A percentile compares a stretch with the other conserved stretches of the same genome.
Evolutionary conservation across 176 grass and related monocot species (phyloP).

Genomic region (Oryza coarctata): DNA sequence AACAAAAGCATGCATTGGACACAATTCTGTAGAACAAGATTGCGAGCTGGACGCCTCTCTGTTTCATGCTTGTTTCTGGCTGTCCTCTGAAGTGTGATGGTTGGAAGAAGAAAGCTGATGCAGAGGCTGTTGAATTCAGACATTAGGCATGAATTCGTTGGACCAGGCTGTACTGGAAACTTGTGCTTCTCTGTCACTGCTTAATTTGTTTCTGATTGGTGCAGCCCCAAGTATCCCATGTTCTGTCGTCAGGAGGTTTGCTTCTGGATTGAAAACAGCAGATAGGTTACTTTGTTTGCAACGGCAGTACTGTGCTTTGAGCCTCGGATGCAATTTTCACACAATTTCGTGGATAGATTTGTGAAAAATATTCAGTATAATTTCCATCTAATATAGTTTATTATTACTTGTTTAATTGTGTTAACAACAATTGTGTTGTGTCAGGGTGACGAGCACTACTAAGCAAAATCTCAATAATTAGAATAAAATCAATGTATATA

Average conservation of each 20-base stretch:
- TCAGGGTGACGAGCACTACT: too few relatives aligned
- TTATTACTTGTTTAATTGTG: too few relatives aligned
- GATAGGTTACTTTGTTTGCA: background rate
- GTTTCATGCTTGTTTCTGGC: background rate
- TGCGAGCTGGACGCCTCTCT: background rate
- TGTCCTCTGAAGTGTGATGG: background rate
- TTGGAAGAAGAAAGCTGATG: background rate
- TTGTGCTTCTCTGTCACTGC: background rate
- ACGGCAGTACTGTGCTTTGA: background rate
- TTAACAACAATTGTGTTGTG: too few relatives aligned
- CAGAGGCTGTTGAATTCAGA: background rate
- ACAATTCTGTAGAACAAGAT: background rate
- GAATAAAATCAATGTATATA: too few relatives aligned
- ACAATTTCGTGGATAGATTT: background rate
- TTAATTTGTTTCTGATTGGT: background rate
- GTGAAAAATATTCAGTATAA: too few relatives aligned
- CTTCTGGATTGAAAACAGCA: background rate
- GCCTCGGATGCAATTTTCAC: background rate
- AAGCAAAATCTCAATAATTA: too few relatives aligned
- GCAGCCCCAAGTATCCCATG: background rate
- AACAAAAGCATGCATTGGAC: background rate
- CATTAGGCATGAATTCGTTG: background rate
- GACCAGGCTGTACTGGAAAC: conserved; percentile 15
- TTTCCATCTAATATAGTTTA: too few relatives aligned
- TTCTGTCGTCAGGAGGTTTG: background rate